A percentile compares a stretch with the other conserved stretches of the same genome.
Conservation (phyloP, 2,329 filamentous ascomycete species). For the Fusarium redolens region DNA sequence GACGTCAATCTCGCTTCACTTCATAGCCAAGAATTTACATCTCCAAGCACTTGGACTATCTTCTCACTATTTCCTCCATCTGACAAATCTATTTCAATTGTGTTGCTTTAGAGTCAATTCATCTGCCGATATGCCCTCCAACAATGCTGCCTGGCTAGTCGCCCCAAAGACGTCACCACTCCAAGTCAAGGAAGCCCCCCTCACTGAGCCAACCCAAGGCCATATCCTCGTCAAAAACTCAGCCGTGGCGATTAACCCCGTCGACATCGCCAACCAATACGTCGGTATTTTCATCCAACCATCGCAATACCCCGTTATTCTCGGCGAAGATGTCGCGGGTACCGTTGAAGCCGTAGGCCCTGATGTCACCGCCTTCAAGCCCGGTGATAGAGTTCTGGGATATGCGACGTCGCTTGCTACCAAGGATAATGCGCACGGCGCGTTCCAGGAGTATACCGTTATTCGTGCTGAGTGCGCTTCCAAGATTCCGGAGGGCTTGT, state of each 20-base stretch:
- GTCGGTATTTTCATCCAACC: conserved; percentile 6
- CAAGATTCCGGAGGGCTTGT: conserved; percentile 33
- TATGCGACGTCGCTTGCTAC: conserved; percentile 48
- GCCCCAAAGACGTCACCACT: conserved; percentile 27
- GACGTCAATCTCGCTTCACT: background rate
- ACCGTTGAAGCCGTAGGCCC: conserved; percentile 47
- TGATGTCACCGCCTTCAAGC: conserved; percentile 33
- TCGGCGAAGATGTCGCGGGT: conserved; percentile 49
- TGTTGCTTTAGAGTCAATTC: accelerated
- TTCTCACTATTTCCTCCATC: too few relatives aligned
- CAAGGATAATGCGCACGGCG: conserved; percentile 39
- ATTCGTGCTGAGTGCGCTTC: conserved; percentile 23
- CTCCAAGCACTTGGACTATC: background rate
- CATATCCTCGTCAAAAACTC: conserved; percentile 45
- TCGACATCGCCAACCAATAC: conserved; percentile 43
- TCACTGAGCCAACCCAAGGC: background rate
- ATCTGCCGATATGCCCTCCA: conserved; percentile 13
- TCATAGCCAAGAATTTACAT: background rate
- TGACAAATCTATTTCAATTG: too few relatives aligned
- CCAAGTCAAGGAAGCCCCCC: conserved; percentile 26
- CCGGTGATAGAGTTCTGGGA: conserved; percentile 37
- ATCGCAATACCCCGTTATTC: conserved; percentile 38
- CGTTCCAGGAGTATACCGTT: conserved; percentile 31
- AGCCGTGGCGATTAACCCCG: conserved; percentile 49
- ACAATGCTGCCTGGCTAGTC: conserved; percentile 23